Percentiles rank a stretch among this genome's conserved stretches.
Conservation (phyloP, 2,329 filamentous ascomycete genomes). For the Penicillium oxalicum region DNA sequence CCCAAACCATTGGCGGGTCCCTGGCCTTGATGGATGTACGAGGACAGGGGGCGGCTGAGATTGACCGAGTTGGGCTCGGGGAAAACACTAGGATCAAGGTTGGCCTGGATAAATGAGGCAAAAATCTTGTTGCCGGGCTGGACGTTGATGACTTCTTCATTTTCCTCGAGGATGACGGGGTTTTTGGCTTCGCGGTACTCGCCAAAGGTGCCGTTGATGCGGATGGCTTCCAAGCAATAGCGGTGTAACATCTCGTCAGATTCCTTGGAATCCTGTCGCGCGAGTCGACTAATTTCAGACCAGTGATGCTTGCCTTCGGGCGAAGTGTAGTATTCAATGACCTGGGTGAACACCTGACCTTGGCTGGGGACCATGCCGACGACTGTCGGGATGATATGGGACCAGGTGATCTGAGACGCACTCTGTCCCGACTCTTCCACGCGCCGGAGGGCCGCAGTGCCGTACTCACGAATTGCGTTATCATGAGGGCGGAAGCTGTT, state of each 20-base stretch:
- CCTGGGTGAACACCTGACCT: slow-evolving; percentile 64
- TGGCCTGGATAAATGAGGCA: slow-evolving; percentile 54
- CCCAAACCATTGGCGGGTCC: slow-evolving; percentile 61
- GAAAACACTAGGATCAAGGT: slow-evolving; percentile 54
- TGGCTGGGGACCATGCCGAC: slow-evolving; percentile 65
- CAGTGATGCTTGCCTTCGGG: slow-evolving; percentile 52
- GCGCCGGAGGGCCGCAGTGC: slow-evolving; percentile 58
- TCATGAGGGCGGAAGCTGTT: slow-evolving; percentile 47
- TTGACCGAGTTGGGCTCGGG: slow-evolving; percentile 56
- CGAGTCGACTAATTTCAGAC: slow-evolving; percentile 55
- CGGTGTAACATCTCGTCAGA: slow-evolving; percentile 60
- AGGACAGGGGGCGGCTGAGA: slow-evolving; percentile 56
- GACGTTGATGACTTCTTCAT: slow-evolving; percentile 45
- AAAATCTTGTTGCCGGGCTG: slow-evolving; percentile 56
- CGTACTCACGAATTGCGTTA: slow-evolving; percentile 57
- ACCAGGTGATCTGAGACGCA: slow-evolving; percentile 62
- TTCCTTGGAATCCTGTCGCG: slow-evolving; percentile 50
- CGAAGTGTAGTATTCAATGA: slow-evolving; percentile 66
- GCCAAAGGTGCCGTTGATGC: slow-evolving; percentile 59
- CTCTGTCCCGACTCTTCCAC: slow-evolving; percentile 59
- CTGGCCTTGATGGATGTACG: slow-evolving; percentile 59
- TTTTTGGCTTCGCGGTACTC: slow-evolving; percentile 53
- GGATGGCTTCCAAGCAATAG: slow-evolving; percentile 66
- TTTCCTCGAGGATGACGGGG: slow-evolving; percentile 49
- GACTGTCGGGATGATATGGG: slow-evolving; percentile 62